Evolutionary conservation across 257 asterid species (phyloP).

Genomic region (Mitragyna speciosa): DNA sequence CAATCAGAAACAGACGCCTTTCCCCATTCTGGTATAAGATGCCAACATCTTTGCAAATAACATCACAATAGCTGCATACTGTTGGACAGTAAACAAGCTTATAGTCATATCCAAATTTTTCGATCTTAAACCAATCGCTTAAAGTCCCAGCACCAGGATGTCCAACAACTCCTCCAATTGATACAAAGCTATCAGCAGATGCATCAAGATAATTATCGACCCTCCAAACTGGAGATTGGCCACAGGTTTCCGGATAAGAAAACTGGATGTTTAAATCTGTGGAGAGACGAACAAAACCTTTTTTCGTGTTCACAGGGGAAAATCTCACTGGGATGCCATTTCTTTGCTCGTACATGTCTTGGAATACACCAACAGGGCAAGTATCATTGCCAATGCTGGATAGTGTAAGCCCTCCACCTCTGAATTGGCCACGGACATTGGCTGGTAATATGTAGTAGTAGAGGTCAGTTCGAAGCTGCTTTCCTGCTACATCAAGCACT

Average conservation of each 20-base stretch:
- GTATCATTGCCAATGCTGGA: not conserved
- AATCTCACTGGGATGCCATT: not conserved
- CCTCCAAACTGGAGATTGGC: constrained; percentile 8
- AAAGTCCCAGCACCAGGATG: not conserved
- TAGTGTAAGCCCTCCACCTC: constrained; percentile 8
- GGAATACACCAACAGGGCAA: constrained; percentile 5
- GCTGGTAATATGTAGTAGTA: too few relatives aligned
- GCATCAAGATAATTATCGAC: not conserved
- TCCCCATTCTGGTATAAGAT: too few relatives aligned
- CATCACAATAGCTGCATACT: too few relatives aligned
- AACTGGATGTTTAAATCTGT: constrained; percentile 10
- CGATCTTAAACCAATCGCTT: not conserved
- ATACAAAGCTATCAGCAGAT: not conserved
- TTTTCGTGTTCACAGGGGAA: not conserved
- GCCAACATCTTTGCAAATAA: too few relatives aligned
- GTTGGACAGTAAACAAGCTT: too few relatives aligned
- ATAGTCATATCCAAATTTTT: not conserved
- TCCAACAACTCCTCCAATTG: not conserved
- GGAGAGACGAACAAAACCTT: not conserved
- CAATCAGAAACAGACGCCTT: too few relatives aligned
- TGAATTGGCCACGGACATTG: too few relatives aligned
- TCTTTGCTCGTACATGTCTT: not conserved
- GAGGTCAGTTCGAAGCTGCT: too few relatives aligned
- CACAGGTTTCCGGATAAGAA: not conserved
- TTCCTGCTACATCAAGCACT: too few relatives aligned